Evolutionary conservation across 177 flowering plant species (phyloP), one percentile per base, ranked within the genome.

Genomic region (Vitis hybrid): DNA sequence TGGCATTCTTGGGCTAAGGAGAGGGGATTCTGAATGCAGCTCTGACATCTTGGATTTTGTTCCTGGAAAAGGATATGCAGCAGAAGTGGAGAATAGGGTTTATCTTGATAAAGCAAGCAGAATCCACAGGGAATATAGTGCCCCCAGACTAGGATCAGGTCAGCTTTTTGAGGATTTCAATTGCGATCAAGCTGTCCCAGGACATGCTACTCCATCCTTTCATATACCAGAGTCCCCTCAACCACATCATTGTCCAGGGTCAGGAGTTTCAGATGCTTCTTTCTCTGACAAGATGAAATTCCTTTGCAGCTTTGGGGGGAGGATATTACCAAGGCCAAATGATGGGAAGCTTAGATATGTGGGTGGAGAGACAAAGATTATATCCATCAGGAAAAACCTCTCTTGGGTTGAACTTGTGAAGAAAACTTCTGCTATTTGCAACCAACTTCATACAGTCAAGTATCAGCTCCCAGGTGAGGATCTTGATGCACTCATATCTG

Each of bases 391-490:
- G 70, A 81, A 78, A 62, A 78, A 66, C 70, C 30, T 86, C 57
- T 70, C 85, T n/a, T 89, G 78, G 78, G 72, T 61, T 40, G 95
- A 91, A 30, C 82, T 91, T 21, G 63, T 80, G 74, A 80, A 68
- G 80, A 93, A 88, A 74, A 88, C 93, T 4, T 69, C 71, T 4
- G 84, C 69, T 35, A 78, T 91, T 32, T 89, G 81, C 69, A 81
- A 71, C 35, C 87, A 86, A 49, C 82, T 81, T 21, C 95, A 90
- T 67, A 84, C 81, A 4, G 88, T 93, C 72, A 91, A 88, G 78
- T 93, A 90, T 77, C 97, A 93, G 78, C 93, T 93, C 46, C 98
- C 98, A 16, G 94, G 91, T 10, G 98, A 93, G 81, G 98, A 93
- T 75, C 85, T 93, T 67, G 98, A 93, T 82, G 87, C 98, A 10